Conservation (phyloP, 2,329 filamentous ascomycete species). For the Cordyceps tenuipes region DNA sequence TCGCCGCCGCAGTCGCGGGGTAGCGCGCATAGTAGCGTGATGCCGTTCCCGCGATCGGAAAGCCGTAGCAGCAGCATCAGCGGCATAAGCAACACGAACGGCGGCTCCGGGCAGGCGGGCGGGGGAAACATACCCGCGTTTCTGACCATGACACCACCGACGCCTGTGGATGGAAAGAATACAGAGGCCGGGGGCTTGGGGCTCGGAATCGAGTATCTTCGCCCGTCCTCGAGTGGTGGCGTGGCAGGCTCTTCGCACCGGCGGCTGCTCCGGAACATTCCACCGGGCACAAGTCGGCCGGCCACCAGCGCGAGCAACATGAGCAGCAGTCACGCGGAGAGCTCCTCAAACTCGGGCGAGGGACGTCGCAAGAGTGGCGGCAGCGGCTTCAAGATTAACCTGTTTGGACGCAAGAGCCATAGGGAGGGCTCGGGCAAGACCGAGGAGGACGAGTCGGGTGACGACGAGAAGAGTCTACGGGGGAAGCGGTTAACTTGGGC, state of each 20-base stretch:
- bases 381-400: constrained; percentile 25
- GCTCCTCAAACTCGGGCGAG: constrained; percentile 11
- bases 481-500: constrained; percentile 16
- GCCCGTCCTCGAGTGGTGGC: constrained; percentile 26
- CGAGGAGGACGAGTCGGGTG: constrained; percentile 19
- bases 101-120: constrained; percentile 20
- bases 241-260: constrained; percentile 15
- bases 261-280: constrained; percentile 14
- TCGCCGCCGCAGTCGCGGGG: constrained; percentile 47
- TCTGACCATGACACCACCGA: constrained; percentile 40
- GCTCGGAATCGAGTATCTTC: constrained; percentile 24
- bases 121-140: constrained; percentile 29
- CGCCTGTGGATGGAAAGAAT: constrained; percentile 26
- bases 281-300: constrained; percentile 18
- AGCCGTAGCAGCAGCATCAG: constrained; percentile 48
- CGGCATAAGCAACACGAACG: constrained; percentile 32
- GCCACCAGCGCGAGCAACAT: constrained; percentile 24
- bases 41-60: constrained; percentile 34
- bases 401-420: constrained; percentile 24
- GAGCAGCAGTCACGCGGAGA: constrained; percentile 16
- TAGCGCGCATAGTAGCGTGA: constrained; percentile 40
- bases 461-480: constrained; percentile 14
- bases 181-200: constrained; percentile 15
- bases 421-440: constrained; percentile 17
- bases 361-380: constrained; percentile 21